Conservation (phyloP, 257 asterid genomes). For the Dorcoceras hygrometricum region DNA sequence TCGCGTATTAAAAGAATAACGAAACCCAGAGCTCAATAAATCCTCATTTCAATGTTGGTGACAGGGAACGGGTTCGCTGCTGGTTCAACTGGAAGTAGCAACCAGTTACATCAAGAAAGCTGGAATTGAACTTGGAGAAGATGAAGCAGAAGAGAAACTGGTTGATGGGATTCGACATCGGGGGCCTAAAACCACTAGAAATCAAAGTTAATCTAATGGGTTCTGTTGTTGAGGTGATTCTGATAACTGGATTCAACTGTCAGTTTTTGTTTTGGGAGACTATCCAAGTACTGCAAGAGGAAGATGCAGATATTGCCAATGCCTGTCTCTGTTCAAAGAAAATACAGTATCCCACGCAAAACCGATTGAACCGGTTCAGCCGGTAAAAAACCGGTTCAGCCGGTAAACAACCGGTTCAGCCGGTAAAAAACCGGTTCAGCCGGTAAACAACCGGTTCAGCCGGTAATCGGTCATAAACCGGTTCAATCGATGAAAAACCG, state of each 20-base stretch:
- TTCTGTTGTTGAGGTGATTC: not conserved
- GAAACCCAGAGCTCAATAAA: too few species aligned
- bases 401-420: too few species aligned
- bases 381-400: too few species aligned
- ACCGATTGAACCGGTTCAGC: too few species aligned
- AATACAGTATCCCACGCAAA: not conserved
- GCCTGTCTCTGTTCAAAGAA: not conserved
- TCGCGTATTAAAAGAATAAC: too few species aligned
- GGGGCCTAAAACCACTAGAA: not conserved
- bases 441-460: too few species aligned
- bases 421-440: too few species aligned
- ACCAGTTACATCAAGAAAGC: not conserved
- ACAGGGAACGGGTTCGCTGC: not conserved
- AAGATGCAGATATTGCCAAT: not conserved
- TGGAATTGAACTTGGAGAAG: not conserved
- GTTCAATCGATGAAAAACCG: too few species aligned
- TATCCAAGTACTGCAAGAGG: not conserved
- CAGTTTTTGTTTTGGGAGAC: not conserved
- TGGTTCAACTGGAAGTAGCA: not conserved
- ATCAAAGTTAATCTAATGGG: not conserved
- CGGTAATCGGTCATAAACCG: too few species aligned
- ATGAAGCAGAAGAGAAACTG: not conserved
- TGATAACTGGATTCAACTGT: not conserved
- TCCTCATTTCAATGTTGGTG: too few species aligned
- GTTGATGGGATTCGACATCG: not conserved